A percentile compares a stretch with the other conserved stretches of the same genome.
Conservation (phyloP, 139 green algal species). For the Tetraselmis chui region DNA sequence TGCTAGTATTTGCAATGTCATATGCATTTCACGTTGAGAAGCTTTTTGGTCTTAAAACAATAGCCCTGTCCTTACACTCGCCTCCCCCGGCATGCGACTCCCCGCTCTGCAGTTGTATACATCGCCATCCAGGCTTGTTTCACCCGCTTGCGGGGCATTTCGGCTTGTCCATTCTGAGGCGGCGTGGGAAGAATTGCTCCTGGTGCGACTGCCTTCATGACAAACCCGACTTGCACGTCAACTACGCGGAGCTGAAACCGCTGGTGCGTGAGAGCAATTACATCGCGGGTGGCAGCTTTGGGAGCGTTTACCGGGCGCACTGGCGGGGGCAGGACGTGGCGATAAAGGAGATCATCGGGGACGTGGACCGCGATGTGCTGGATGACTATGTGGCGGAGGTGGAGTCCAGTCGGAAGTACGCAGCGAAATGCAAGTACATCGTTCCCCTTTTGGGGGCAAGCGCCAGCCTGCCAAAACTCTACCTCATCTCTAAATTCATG, state of each 20-base stretch:
- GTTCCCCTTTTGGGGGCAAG: background rate
- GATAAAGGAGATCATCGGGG: background rate
- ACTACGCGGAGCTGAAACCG: background rate
- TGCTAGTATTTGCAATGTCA: no score
- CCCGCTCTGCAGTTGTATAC: background rate
- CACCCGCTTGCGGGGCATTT: background rate
- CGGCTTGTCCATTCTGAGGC: background rate
- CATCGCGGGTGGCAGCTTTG: background rate
- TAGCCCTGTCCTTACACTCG: no score
- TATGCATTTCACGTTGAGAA: no score
- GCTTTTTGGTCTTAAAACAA: no score
- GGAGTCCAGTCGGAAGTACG: background rate
- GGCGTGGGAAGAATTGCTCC: background rate
- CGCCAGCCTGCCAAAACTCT: background rate
- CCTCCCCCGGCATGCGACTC: no score
- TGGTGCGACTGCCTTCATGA: background rate
- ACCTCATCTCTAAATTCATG: background rate
- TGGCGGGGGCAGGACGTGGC: background rate
- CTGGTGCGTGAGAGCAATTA: background rate
- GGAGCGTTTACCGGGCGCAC: background rate
- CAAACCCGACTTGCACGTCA: background rate
- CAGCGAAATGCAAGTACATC: background rate
- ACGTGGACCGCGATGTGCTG: background rate
- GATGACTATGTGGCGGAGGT: background rate
- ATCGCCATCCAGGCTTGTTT: background rate